Evolutionary conservation across 2,329 filamentous ascomycete genomes (phyloP).

Genomic region (Alternaria atra): DNA sequence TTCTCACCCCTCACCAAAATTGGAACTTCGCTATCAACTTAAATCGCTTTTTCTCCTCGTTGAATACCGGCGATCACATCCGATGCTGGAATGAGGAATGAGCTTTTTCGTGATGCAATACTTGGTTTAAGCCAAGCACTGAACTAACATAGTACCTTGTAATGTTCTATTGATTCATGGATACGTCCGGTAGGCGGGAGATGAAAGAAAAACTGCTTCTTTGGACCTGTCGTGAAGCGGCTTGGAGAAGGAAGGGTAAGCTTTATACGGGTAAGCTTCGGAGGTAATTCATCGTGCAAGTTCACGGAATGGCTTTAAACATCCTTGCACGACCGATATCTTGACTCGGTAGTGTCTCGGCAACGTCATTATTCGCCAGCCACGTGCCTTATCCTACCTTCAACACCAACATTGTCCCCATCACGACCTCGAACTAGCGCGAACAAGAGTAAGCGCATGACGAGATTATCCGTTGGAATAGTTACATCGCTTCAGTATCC

Average conservation of each 20-base stretch:
- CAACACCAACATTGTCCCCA: slow-evolving; percentile 15
- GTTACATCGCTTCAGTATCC: slow-evolving; percentile 9
- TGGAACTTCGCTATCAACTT: neutral
- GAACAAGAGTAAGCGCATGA: slow-evolving; percentile 2
- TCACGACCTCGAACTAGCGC: slow-evolving; percentile 12
- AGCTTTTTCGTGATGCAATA: neutral
- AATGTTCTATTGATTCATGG: neutral
- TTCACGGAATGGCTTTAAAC: neutral
- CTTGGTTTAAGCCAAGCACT: neutral
- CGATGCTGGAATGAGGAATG: neutral
- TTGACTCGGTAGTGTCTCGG: slow-evolving; percentile 11
- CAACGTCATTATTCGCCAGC: slow-evolving; percentile 12
- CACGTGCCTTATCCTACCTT: slow-evolving; percentile 8
- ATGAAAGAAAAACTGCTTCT: slow-evolving; percentile 1
- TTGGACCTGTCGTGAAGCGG: neutral
- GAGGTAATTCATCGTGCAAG: neutral
- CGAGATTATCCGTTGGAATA: neutral
- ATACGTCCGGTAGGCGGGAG: neutral
- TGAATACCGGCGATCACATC: neutral
- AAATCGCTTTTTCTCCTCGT: neutral
- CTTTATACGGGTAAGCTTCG: slow-evolving; percentile 2
- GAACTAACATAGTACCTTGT: neutral
- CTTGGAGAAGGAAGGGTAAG: neutral
- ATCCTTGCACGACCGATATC: slow-evolving; percentile 1
- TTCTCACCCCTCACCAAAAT: neutral